These are phyloP conservation scores for Madurella mycetomatis DNA, from an alignment of 2,329 filamentous ascomycete species.

Conservation along the genomic window DNA sequence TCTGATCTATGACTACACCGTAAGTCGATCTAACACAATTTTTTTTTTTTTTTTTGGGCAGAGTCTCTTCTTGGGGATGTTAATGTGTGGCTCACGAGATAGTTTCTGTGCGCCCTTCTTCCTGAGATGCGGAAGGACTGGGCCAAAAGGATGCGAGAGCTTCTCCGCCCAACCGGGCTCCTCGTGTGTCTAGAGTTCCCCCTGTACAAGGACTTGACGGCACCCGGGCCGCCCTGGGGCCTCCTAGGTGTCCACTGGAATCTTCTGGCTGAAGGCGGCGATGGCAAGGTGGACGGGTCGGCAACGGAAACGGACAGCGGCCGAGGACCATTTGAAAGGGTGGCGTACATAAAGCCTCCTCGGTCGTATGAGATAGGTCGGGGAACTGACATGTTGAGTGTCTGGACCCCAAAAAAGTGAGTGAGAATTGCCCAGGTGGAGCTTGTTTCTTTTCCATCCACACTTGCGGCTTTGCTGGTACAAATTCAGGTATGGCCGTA, in stretches of 20 bases:
- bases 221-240: constrained; percentile 37
- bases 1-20: constrained; percentile 38
- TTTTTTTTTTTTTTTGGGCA: background rate
- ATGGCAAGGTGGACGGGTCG: constrained; percentile 21
- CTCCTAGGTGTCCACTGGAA: constrained; percentile 35
- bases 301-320: background rate
- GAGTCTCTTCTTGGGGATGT: background rate
- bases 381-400: constrained; percentile 13
- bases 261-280: constrained; percentile 28
- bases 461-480: too few species aligned
- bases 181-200: constrained; percentile 40
- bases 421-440: too few species aligned
- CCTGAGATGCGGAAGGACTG: constrained; percentile 26
- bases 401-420: constrained; percentile 7
- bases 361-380: constrained; percentile 8
- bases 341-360: constrained; percentile 5
- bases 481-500: too few species aligned
- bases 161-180: constrained; percentile 29
- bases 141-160: constrained; percentile 29
- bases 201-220: constrained; percentile 31
- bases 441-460: too few species aligned
- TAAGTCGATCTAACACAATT: constrained; percentile 18
- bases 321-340: background rate
- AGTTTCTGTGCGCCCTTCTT: constrained; percentile 33
- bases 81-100: background rate